These are phyloP conservation scores for Cylindrotheca closterium DNA, from an alignment of 108 stramenopile species.

Conservation along the genomic window DNA sequence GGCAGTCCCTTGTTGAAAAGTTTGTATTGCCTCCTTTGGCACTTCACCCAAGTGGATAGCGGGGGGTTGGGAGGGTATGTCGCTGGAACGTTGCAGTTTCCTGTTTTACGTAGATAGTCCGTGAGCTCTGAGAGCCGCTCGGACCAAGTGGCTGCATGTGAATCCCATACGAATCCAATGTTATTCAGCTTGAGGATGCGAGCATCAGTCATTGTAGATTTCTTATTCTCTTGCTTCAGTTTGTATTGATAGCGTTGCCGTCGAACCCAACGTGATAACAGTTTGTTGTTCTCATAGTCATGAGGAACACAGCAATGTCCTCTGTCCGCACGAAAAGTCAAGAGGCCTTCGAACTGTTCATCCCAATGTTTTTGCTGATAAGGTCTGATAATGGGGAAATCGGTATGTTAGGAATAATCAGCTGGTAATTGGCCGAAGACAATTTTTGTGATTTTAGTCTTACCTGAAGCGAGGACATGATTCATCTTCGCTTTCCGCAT, in stretches of 20 bases:
- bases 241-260: slow-evolving; percentile 47
- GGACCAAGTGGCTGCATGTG: slow-evolving; percentile 32
- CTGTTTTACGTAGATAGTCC: slow-evolving; percentile 11
- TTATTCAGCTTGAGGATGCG: slow-evolving; percentile 36
- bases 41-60: too few relatives aligned
- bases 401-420: too few relatives aligned
- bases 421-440: too few relatives aligned
- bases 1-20: too few relatives aligned
- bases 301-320: slow-evolving; percentile 48
- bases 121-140: slow-evolving; percentile 17
- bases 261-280: slow-evolving; percentile 8
- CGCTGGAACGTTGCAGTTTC: slow-evolving; percentile 30
- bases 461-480: too few relatives aligned
- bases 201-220: slow-evolving; percentile 39
- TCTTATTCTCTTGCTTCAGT: slow-evolving; percentile 28
- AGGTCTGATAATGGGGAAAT: too few relatives aligned
- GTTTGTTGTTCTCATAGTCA: slow-evolving; percentile 12
- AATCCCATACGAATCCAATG: slow-evolving; percentile 46
- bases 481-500: too few relatives aligned
- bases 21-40: too few relatives aligned
- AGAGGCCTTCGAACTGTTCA: slow-evolving; percentile 39
- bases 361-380: slow-evolving; percentile 37
- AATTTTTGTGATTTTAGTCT: too few relatives aligned
- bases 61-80: slow-evolving; percentile 6
- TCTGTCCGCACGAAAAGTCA: slow-evolving; percentile 28